These are phyloP conservation scores for Curvularia eragrostidis DNA, from an alignment of 2,329 filamentous ascomycete genomes.

Conservation along the genomic window DNA sequence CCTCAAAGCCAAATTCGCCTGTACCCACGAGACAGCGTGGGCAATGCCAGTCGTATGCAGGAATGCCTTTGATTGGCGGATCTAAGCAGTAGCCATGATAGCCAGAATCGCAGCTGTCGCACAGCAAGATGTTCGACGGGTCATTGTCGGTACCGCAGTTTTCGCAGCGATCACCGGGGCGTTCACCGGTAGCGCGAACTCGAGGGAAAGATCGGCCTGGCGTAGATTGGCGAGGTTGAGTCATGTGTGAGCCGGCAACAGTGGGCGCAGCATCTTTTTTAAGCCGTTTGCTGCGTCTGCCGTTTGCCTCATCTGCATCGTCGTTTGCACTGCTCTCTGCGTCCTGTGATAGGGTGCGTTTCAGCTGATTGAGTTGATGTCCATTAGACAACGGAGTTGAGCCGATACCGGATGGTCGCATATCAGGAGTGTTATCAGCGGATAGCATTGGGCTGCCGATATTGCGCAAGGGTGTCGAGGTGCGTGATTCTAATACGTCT, in stretches of 20 bases:
- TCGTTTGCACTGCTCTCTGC: conserved; percentile 67
- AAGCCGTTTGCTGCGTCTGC: conserved; percentile 85
- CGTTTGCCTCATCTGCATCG: conserved; percentile 54
- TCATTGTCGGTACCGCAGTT: conserved; percentile 83
- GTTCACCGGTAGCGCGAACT: conserved; percentile 61
- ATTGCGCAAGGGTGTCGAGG: conserved; percentile 67
- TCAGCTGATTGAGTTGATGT: conserved; percentile 65
- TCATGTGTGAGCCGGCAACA: conserved; percentile 97
- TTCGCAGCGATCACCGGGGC: conserved; percentile 77
- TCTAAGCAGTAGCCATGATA: conserved; percentile 91
- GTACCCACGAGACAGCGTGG: conserved; percentile 94
- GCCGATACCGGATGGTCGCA: conserved; percentile 59
- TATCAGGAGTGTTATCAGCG: conserved; percentile 70
- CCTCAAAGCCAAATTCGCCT: conserved; percentile 96
- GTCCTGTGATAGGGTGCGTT: conserved; percentile 70
- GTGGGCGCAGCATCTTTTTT: conserved; percentile 81
- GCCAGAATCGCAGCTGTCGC: conserved; percentile 89
- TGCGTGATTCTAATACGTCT: conserved; percentile 60
- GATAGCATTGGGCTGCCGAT: conserved; percentile 68
- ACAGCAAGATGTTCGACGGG: conserved; percentile 72
- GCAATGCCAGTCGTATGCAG: conserved; percentile 93
- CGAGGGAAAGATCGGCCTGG: conserved; percentile 65
- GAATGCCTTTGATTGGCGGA: conserved; percentile 77
- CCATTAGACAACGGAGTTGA: conserved; percentile 60
- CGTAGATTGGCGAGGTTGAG: conserved; percentile 82